Evolutionary conservation across 768 basidiomycete species (phyloP), one percentile per base, ranked within the genome.

Genomic region (Lentinula aciculospora): DNA sequence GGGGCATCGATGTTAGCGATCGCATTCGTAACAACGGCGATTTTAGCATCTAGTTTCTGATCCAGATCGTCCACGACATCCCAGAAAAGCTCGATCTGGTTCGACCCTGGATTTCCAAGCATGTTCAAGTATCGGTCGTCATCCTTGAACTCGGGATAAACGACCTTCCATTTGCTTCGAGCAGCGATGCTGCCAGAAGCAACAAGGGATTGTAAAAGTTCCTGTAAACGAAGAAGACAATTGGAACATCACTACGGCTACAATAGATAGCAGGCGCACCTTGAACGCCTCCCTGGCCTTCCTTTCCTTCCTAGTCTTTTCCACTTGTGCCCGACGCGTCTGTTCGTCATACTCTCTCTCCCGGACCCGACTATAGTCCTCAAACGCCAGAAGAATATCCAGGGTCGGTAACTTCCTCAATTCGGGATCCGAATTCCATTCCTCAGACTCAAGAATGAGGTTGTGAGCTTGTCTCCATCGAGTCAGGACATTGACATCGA

Each of bases 81-180:
- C 93, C 94, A 97, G 73, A 97, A 98, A 3, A 98, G 81, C 65
- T 99, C 97, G 29, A 99, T 79, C 1, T 96, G 95, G 63, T 91
- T 94, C 1, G 94, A 96, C 13, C 97, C 97, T 7, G 92, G 91
- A 64, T 89, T 91, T 15, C 97, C 96, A 17, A 98, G 84, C 71
- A 98, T 84, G 60, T 81, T 78, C 42, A 88, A 77, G 73, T 98
- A 99, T n/a, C 92, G 84, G 44, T 81, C 76, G 66, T 97, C 92
- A 32, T 86, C 76, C 6, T 77, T 76, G 73, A 98, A 86, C 23
- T 77, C 71, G 0, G 91, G 86, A 63, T 94, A 94, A 27, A 94
- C 80, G 34, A 88, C 80, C 69, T 94, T 94, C 96, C 96, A 99
- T 69, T 94, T 95, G 3, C 87, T 84, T 31, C 88, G 84, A 4